Conservation (phyloP, 805 yeast genomes). For the Ogataea kodamae region DNA sequence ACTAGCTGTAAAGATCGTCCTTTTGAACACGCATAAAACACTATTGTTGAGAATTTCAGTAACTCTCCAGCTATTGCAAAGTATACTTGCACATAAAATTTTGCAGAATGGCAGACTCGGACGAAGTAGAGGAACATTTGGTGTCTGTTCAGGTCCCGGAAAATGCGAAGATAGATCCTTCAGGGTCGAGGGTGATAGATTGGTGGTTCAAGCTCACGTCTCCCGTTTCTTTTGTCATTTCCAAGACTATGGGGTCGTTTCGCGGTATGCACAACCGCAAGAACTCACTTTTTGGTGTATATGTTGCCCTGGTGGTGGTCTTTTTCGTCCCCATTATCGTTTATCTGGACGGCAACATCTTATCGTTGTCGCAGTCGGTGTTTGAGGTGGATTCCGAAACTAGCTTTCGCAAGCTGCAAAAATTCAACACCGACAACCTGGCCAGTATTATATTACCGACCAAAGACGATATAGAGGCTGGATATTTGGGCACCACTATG, state of each 20-base stretch:
- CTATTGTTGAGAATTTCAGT: no score
- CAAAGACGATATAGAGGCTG: conserved; percentile 20
- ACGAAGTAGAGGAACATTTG: no score
- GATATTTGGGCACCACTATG: conserved; percentile 1
- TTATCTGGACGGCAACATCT: conserved; percentile 17
- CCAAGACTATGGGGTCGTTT: conserved; percentile 4
- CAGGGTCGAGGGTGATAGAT: no score
- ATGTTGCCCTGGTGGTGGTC: conserved; percentile 13
- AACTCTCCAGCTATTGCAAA: no score
- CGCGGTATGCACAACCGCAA: conserved; percentile 9
- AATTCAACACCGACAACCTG: conserved; percentile 21
- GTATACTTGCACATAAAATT: no score
- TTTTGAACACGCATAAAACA: no score
- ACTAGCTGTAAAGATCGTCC: no score
- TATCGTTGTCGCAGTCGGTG: conserved; percentile 4
- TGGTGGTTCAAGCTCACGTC: conserved; percentile 6
- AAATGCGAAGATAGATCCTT: no score
- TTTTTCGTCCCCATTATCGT: conserved; percentile 19
- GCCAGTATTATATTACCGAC: conserved; percentile 65
- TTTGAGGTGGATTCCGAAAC: conserved; percentile 17
- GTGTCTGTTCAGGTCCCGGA: neutral
- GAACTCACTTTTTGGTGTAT: conserved; percentile 15
- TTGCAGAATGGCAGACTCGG: no score
- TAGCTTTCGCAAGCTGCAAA: conserved; percentile 12
- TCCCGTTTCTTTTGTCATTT: conserved; percentile 12